These are phyloP conservation scores for Russula sp. DNA, from an alignment of 768 basidiomycete species.

Conservation along the genomic window DNA sequence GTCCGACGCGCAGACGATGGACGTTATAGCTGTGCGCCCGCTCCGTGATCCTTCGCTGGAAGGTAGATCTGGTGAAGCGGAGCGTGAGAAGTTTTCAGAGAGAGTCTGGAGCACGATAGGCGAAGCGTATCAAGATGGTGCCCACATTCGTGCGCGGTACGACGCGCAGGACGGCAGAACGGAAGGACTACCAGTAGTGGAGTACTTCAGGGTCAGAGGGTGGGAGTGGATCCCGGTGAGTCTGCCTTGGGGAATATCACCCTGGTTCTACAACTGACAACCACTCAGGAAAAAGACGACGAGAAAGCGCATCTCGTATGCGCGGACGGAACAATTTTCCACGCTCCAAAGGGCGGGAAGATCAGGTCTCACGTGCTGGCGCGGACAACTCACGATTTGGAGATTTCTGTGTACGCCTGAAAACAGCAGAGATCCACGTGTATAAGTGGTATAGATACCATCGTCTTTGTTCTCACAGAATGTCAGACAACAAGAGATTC, in stretches of 20 bases:
- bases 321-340: conserved; percentile 65
- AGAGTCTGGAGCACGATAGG: conserved; percentile 48
- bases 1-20: conserved; percentile 41
- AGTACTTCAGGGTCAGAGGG: conserved; percentile 68
- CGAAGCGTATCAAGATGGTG: conserved; percentile 72
- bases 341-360: conserved; percentile 53
- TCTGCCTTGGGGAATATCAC: conserved; percentile 3
- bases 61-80: conserved; percentile 34
- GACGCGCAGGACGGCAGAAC: conserved; percentile 39
- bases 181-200: conserved; percentile 52
- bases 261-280: background rate
- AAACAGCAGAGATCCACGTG: background rate
- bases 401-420: conserved; percentile 45
- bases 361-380: conserved; percentile 42
- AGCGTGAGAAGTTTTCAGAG: conserved; percentile 43
- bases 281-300: conserved; percentile 50
- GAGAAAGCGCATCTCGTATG: conserved; percentile 65
- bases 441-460: background rate
- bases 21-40: conserved; percentile 74
- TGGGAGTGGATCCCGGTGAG: conserved; percentile 87
- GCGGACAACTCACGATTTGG: conserved; percentile 29
- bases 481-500: background rate
- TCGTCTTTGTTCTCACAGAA: background rate
- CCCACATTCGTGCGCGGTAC: conserved; percentile 54
- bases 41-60: conserved; percentile 44